Evolutionary conservation across 805 yeast genomes (phyloP), one percentile per base, ranked within the genome.

Genomic region (Candida parachauliodes): DNA sequence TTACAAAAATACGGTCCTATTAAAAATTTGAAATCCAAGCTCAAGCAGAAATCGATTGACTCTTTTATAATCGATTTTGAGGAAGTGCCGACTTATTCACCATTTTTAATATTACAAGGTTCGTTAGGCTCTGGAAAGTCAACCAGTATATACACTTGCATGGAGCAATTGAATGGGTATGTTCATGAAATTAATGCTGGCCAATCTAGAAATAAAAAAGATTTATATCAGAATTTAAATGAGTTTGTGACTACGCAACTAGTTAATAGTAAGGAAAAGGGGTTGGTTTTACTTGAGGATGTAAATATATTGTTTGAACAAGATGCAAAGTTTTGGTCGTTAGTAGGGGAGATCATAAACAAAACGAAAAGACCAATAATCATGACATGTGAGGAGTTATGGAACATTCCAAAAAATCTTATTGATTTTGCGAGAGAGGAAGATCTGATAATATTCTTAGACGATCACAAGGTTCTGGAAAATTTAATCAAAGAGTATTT

Each of bases 201-300:
- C n/a, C 81, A 77, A 47, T 65, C 76, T 22, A 68, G 98, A 52
- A 76, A 88, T 1, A 76, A 82, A 33, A 83, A 78, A 53, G 91
- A 85, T 43, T 71, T 91, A 10, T 62, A 70, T 36, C 74, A 77
- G 18, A 75, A 68, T 20, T 65, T 91, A 26, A 79, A 74, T 34
- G 97, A 94, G 50, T 74, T 88, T 37, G 79, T 91, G 39, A 89
- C 96, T 3, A 83, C 95, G 0, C 88, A 87, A 42, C 64, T 83
- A 32, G 89, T 91, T 2, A 86, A 82, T 45, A 42, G 45, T 26
- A 44, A 39, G 3, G 78, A 72, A 42, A 71, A 77, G 41, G 88
- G 91, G 6, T 63, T 88, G 5, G 80, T 93, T 3, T 58, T 93
- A 23, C 68, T 91, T 40, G 96, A 89, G 48, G 96, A 91, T 50